Base-by-base conservation (phyloP, 768 basidiomycete species). In the Mycena epipterygia region DNA sequence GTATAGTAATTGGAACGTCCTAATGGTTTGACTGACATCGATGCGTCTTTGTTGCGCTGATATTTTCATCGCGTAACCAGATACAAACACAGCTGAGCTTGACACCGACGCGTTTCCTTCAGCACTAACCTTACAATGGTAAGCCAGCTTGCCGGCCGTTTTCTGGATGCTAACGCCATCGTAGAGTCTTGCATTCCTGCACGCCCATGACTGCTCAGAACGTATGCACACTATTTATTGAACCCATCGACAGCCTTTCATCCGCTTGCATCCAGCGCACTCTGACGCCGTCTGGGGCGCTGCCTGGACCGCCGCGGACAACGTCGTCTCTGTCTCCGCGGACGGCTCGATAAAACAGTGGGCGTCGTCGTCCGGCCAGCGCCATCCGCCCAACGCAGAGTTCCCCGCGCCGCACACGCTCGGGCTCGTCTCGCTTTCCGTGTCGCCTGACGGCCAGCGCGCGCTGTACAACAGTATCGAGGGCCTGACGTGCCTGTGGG, bases 391-490 rank as follows among this genome's bases (percentile, higher is more conserved):
- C 12, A 86, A 85, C 84, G 76, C 86, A 69, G 70, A 77, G 2
- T 83, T 90, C 37, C 89, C 90, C 21, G 81, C 89, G 41, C 85
- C 92, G n/a, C 94, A 97, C 81, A 90, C 94, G 9, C 90, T 97
- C 23, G 96, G 94, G 3, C 89, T 96, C 72, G 89, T 95, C 21
- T 95, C 95, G 7, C 81, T 97, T 37, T 95, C 94, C 21, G 89
- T 89, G 11, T 87, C 91, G 23, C 85, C 88, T 0, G 85, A 89
- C 55, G 96, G 94, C 11, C 84, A 82, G 53, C 82, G 81, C 33
- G 95, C 90, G 0, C 79, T 98, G 51, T 93, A 91, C 74, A 95
- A 95, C 75, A 92, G 92, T 63, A 84, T 97, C 23, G 96, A 97
- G 75, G 96, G 96, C 2, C 87, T 92, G 32, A 95, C 95, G 0